Evolutionary conservation across 352 stramenopile species (phyloP).

Genomic region (Phytopythium montanum): DNA sequence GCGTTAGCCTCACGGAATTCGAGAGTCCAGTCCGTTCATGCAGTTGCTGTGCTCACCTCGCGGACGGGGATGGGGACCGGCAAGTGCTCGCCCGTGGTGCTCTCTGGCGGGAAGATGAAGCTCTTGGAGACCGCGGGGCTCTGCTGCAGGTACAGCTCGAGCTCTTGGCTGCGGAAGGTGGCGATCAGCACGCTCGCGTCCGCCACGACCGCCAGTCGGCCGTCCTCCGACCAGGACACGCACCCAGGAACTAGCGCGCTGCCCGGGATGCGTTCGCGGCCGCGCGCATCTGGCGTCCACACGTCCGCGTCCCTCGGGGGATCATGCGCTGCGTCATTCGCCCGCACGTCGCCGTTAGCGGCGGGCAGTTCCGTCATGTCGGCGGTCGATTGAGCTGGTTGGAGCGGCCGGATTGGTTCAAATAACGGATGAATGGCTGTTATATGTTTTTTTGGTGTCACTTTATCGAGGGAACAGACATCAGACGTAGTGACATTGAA

Average conservation of each 20-base stretch:
- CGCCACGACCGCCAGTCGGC: slow-evolving; percentile 64
- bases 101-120: slow-evolving; percentile 69
- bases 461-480: neutral
- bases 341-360: neutral
- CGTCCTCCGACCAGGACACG: slow-evolving; percentile 70
- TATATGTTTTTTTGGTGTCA: neutral
- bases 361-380: neutral
- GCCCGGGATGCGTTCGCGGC: slow-evolving; percentile 67
- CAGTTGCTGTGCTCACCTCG: slow-evolving; percentile 14
- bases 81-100: slow-evolving; percentile 34
- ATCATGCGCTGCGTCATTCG: neutral
- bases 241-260: slow-evolving; percentile 65
- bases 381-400: neutral
- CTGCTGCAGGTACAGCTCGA: slow-evolving; percentile 80
- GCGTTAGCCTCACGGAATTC: too few species aligned
- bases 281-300: neutral
- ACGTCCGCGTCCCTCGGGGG: neutral
- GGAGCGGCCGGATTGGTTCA: neutral
- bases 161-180: slow-evolving; percentile 72
- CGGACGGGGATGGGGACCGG: slow-evolving; percentile 45
- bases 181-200: slow-evolving; percentile 75
- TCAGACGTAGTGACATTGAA: slow-evolving; percentile 3
- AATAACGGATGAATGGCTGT: neutral
- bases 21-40: neutral
- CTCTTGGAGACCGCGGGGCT: slow-evolving; percentile 75